Percentiles rank a stretch among this genome's conserved stretches.
Evolutionary conservation across 164 flowering plant species (phyloP).

Genomic region (Piper betle): DNA sequence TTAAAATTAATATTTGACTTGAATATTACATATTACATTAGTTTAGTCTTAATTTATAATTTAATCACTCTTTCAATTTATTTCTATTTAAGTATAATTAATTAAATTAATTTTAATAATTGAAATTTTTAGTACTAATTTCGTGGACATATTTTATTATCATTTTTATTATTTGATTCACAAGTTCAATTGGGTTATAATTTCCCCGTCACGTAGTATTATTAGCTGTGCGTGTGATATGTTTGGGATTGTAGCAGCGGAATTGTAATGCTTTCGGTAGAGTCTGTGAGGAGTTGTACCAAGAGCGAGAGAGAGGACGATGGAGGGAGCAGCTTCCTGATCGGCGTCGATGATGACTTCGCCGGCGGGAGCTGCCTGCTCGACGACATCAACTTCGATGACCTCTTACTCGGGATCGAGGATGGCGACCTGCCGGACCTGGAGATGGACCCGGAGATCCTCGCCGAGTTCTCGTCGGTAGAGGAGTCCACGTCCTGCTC

Average conservation of each 20-base stretch:
- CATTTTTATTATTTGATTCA: too few relatives aligned
- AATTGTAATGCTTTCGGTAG: conserved; percentile 55
- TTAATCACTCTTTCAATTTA: too few relatives aligned
- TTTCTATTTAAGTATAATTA: too few relatives aligned
- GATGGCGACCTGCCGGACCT: conserved; percentile 68
- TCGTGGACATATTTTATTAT: too few relatives aligned
- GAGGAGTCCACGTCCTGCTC: conserved; percentile 54
- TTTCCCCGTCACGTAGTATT: too few relatives aligned
- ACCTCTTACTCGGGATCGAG: conserved; percentile 47
- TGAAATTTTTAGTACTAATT: too few relatives aligned
- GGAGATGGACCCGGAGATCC: conserved; percentile 79
- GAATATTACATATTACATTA: too few relatives aligned
- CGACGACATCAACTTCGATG: conserved; percentile 71
- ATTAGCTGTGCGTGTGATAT: too few relatives aligned
- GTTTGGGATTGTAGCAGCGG: not conserved
- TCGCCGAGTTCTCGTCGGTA: conserved; percentile 67
- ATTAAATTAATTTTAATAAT: too few relatives aligned
- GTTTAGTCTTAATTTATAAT: too few relatives aligned
- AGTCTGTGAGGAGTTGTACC: conserved; percentile 35
- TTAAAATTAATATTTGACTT: too few relatives aligned
- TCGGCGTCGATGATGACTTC: conserved; percentile 19
- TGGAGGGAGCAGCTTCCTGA: conserved; percentile 27
- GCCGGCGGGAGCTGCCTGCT: conserved; percentile 37
- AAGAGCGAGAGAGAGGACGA: conserved; percentile 36
- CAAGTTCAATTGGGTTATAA: not conserved